Base-by-base conservation (phyloP, 495 filamentous ascomycete genomes). In the Annulohypoxylon nitens region DNA sequence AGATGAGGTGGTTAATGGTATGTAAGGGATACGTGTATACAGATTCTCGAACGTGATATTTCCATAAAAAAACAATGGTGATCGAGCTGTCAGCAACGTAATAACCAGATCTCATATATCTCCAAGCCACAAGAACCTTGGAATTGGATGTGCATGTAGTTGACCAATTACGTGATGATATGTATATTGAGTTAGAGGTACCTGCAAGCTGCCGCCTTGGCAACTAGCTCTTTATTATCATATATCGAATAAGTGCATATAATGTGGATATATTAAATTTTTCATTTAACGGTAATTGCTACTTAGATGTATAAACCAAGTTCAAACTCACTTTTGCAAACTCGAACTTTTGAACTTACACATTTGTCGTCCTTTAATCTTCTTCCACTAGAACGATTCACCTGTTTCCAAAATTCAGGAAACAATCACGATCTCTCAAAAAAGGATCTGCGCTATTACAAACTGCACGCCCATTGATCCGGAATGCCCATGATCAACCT, bases 1-100 rank as follows among this genome's bases (percentile, higher is more conserved):
- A 45, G 45, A 61, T 16, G 57, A 65, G 54, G 57, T 61, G 61
- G 48, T 20, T 30, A 48, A 50, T 62, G 37, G 30, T 68, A 20
- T 68, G 71, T 67, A 70, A 64, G 41, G 67, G 63, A 71, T 70
- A 68, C 39, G 4, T 74, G 67, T 76, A 71, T 60, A 62, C 66
- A 76, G 67, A 63, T 68, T 61, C 60, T 12, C 45, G 64, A 55
- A 37, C 30, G 50, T 65, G 25, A 58, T 12, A 39, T 51, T 33
- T 51, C 18, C 20, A 65, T 34, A 66, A 57, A 55, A 43, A 57
- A 57, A 37, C n/a, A 20, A 54, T 30, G 14, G 39, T 45, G 14
- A 57, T 55, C 25, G 10, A 41, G 37, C 14, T 41, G 12, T 12
- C 9, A 18, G 20, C 20, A 3, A 50, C 41, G 47, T 47, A 23